Base-by-base conservation (phyloP, 2,329 filamentous ascomycete genomes). In the Xylariaceae sp. region DNA sequence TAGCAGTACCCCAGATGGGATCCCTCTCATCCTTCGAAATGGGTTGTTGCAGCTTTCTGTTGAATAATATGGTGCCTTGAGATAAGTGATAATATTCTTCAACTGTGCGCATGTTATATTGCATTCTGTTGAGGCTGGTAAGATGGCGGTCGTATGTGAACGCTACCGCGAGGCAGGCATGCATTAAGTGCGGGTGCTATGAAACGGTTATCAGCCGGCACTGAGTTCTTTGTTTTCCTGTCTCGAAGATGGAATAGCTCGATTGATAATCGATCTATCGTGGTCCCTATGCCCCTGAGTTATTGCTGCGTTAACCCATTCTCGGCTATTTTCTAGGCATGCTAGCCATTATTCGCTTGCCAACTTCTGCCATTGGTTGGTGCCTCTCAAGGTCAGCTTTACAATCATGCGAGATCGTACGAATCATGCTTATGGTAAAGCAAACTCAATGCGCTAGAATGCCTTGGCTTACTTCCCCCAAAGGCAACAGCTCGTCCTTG, bases 1-100 rank as follows among this genome's bases (percentile, higher is more conserved):
- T 68, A 0, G 71, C 71, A 5, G 70, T 71, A 2, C 62, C 69
- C 73, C 73, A 76, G 3, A 75, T 66, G 11, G 72, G 55, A 48
- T 76, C 73, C 34, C 63, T 71, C 16, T 70, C 68, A 40, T 56
- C 45, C 1, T 55, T 34, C 17, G 55, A 35, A 36, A 73, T 64
- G 0, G 66, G 63, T 7, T 64, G 47, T 4, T 44, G 54, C 10
- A 76, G 33, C 20, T 62, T 60, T 11, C 51, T 59, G 42, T 69
- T 70, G 19, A 75, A 58, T 2, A 74, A 65, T 3, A 47, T 45
- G 25, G 67, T 72, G 52, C 66, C 66, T 45, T 65, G 67, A 12
- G 64, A 68, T 59, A 64, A 66, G 56, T 76, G 73, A 36, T 70
- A 69, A 7, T 64, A 67, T 50, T 76, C 72, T 52, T 67, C 60